Conservation (phyloP, 148 eudicot species). For the Polygonum aviculare region DNA sequence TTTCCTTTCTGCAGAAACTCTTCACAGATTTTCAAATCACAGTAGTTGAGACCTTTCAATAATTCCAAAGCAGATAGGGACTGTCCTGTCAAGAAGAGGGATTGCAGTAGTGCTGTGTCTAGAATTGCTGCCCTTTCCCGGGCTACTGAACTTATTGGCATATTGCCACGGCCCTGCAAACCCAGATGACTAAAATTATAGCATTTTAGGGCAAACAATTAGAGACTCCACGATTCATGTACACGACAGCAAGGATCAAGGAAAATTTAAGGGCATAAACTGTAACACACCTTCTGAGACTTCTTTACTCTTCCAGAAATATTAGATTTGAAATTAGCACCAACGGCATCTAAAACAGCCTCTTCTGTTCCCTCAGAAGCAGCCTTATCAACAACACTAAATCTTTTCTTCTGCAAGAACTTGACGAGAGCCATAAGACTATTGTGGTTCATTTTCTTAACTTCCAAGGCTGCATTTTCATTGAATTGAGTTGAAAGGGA, state of each 20-base stretch:
- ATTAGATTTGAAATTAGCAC: constrained; percentile 49
- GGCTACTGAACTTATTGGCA: constrained; percentile 66
- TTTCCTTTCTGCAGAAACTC: constrained; percentile 72
- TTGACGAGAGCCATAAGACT: constrained; percentile 88
- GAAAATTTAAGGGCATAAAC: neutral
- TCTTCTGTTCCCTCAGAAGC: constrained; percentile 96
- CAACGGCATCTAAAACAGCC: constrained; percentile 89
- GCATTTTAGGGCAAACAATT: neutral
- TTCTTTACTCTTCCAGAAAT: constrained; percentile 50
- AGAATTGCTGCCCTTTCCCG: constrained; percentile 87
- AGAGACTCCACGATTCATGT: neutral
- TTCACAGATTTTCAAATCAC: constrained; percentile 88
- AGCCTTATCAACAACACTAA: constrained; percentile 70
- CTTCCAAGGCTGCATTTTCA: constrained; percentile 61
- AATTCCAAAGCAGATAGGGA: constrained; percentile 68
- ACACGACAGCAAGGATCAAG: neutral
- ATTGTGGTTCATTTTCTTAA: constrained; percentile 89
- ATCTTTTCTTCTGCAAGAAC: constrained; percentile 88
- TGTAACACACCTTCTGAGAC: constrained; percentile 53
- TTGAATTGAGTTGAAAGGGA: constrained; percentile 42
- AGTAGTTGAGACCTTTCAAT: constrained; percentile 81
- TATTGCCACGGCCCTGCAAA: constrained; percentile 58
- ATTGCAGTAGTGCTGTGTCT: constrained; percentile 93
- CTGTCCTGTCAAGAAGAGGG: constrained; percentile 83
- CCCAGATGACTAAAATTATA: neutral